Percentiles rank a stretch among this genome's conserved stretches.
phyloP scores from a whole-genome alignment of 331 rosid species.

The Ulmus americana region DNA sequence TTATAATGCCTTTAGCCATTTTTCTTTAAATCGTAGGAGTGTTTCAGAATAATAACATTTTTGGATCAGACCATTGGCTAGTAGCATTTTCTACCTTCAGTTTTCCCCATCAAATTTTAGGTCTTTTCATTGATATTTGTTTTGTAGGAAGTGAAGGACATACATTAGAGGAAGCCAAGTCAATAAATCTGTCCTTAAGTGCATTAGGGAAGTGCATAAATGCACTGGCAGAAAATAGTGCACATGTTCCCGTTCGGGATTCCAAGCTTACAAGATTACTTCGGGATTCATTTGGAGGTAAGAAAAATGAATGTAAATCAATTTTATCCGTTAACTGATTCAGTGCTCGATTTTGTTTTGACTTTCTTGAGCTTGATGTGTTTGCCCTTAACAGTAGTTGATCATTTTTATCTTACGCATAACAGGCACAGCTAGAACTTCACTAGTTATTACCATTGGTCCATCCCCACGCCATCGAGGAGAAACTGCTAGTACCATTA shows the following conservation, averaged over 20 bases:
- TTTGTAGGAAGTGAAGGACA: constrained; percentile 95
- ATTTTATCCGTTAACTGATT: neutral
- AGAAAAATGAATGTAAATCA: constrained; percentile 9
- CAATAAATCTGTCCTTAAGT: constrained; percentile 90
- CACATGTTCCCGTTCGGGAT: constrained; percentile 94
- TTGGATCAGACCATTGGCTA: neutral
- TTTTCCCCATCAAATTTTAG: constrained; percentile 15
- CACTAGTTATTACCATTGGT: constrained; percentile 82
- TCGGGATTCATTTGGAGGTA: constrained; percentile 97
- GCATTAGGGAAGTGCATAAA: constrained; percentile 96
- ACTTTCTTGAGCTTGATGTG: too few species aligned
- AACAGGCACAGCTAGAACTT: constrained; percentile 96
- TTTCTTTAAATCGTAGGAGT: neutral
- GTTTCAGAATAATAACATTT: neutral
- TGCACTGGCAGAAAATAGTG: constrained; percentile 88
- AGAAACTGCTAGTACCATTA: constrained; percentile 92
- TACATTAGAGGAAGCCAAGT: constrained; percentile 94
- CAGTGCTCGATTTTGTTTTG: neutral
- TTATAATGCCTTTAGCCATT: neutral
- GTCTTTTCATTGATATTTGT: constrained; percentile 14
- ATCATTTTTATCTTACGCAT: neutral
- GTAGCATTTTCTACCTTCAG: neutral
- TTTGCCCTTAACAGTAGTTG: constrained; percentile 3
- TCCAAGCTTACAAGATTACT: constrained; percentile 97
- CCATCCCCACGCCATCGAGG: constrained; percentile 98